A percentile compares a stretch with the other conserved stretches of the same genome.
These are phyloP conservation scores for Plasmodium inui DNA, from an alignment of 169 alveolate genomes.

Conservation along the genomic window DNA sequence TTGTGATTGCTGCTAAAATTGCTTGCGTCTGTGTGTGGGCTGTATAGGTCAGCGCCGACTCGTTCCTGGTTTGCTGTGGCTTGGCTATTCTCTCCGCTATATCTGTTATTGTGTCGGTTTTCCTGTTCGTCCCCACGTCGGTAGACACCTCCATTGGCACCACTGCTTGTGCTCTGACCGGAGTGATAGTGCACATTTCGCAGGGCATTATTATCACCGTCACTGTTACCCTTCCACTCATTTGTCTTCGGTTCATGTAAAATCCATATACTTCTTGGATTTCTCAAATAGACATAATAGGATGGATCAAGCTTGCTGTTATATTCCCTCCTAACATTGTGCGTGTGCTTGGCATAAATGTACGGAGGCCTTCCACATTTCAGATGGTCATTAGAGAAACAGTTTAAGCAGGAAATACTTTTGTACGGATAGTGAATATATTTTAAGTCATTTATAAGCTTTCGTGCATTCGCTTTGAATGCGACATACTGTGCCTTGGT, in stretches of 20 bases:
- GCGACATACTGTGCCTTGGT: constrained; percentile 20
- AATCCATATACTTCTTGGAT: constrained; percentile 59
- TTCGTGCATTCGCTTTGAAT: constrained; percentile 2
- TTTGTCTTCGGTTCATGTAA: not conserved
- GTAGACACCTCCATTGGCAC: not conserved
- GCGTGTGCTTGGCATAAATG: constrained; percentile 9
- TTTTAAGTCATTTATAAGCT: not conserved
- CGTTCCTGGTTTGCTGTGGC: not conserved
- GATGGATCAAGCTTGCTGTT: constrained; percentile 1
- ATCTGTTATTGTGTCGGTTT: not conserved
- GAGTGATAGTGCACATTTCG: not conserved
- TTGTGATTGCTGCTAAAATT: not conserved
- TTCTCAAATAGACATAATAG: constrained; percentile 19
- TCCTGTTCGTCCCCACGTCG: not conserved
- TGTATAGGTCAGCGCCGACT: not conserved
- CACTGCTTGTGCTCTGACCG: not conserved
- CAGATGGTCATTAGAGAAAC: constrained; percentile 29
- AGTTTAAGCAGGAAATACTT: constrained; percentile 34
- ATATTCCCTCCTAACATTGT: constrained; percentile 16
- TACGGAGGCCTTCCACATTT: constrained; percentile 73
- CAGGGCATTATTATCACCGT: not conserved
- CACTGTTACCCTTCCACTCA: not conserved
- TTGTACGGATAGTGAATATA: constrained; percentile 5
- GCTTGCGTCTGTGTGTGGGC: not conserved
- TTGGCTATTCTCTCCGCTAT: not conserved